Conservation (phyloP, 768 basidiomycete species). For the Tulasnella sp. region DNA sequence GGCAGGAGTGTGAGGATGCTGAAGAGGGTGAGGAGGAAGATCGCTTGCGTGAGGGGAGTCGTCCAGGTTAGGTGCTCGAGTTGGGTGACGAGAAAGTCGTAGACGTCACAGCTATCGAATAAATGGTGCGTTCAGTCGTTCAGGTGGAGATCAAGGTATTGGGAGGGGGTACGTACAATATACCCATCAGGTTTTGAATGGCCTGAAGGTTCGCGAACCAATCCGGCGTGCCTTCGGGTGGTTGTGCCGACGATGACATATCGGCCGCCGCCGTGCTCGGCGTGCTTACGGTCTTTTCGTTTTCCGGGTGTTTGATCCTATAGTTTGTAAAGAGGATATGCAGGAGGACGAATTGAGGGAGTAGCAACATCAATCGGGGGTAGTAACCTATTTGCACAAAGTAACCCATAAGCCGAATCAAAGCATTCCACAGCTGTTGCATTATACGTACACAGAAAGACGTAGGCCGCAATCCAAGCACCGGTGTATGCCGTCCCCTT, state of each 20-base stretch:
- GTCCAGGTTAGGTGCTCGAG: conserved; percentile 39
- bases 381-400: conserved; percentile 46
- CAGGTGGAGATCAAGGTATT: not conserved
- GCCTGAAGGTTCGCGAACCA: conserved; percentile 83
- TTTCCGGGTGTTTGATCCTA: conserved; percentile 30
- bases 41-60: conserved; percentile 41
- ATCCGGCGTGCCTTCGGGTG: conserved; percentile 53
- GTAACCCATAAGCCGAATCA: not conserved
- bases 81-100: conserved; percentile 43
- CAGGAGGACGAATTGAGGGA: conserved; percentile 54
- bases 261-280: not conserved
- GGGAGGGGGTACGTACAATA: conserved; percentile 40
- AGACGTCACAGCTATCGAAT: conserved; percentile 43
- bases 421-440: not conserved
- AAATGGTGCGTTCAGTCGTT: conserved; percentile 32
- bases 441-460: conserved; percentile 56
- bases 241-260: conserved; percentile 15
- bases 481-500: conserved; percentile 57
- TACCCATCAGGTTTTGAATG: conserved; percentile 85
- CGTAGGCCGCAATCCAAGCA: conserved; percentile 64
- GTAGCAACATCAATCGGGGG: conserved; percentile 54
- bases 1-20: conserved; percentile 30
- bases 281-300: not conserved
- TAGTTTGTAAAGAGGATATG: conserved; percentile 55
- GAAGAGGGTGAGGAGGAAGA: conserved; percentile 39